Evolutionary conservation across 1,139 yeast genomes (phyloP).

Genomic region (Wickerhamomyces sp.): DNA sequence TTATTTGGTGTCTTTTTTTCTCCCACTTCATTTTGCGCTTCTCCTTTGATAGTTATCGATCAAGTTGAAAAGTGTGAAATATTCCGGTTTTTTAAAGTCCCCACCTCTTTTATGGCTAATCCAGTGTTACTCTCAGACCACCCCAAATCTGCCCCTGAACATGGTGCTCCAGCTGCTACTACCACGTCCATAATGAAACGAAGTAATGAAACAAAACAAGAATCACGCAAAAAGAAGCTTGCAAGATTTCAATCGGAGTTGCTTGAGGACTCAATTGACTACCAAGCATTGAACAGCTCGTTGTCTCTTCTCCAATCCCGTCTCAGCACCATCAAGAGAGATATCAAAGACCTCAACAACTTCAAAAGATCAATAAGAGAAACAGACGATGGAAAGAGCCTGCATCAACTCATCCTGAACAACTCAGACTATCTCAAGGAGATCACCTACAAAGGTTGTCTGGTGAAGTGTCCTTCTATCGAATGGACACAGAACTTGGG

Average conservation of each 20-base stretch:
- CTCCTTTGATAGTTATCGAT: not conserved
- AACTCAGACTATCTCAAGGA: constrained; percentile 19
- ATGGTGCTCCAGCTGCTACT: not conserved
- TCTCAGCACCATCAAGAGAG: constrained; percentile 11
- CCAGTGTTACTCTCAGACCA: too few relatives aligned
- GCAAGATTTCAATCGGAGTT: constrained; percentile 11
- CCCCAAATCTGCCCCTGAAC: too few relatives aligned
- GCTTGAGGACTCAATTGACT: constrained; percentile 31
- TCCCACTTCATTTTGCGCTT: not conserved
- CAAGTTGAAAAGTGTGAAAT: not conserved
- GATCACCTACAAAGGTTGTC: constrained; percentile 20
- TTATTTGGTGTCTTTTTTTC: too few relatives aligned
- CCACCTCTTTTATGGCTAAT: not conserved
- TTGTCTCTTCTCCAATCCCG: constrained; percentile 17
- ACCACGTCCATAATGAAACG: not conserved
- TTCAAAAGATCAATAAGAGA: constrained; percentile 15
- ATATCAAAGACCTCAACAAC: constrained; percentile 16
- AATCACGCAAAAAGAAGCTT: constrained; percentile 4
- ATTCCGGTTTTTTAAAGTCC: not conserved
- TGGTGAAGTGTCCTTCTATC: constrained; percentile 20
- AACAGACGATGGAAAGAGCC: constrained; percentile 14
- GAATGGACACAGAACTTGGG: constrained; percentile 21
- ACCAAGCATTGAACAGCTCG: constrained; percentile 18
- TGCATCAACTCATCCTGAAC: constrained; percentile 8
- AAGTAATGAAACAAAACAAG: not conserved